A percentile compares a stretch with the other conserved stretches of the same genome.
Conservation (phyloP, 2,329 filamentous ascomycete species). For the Xylaria multiplex region DNA sequence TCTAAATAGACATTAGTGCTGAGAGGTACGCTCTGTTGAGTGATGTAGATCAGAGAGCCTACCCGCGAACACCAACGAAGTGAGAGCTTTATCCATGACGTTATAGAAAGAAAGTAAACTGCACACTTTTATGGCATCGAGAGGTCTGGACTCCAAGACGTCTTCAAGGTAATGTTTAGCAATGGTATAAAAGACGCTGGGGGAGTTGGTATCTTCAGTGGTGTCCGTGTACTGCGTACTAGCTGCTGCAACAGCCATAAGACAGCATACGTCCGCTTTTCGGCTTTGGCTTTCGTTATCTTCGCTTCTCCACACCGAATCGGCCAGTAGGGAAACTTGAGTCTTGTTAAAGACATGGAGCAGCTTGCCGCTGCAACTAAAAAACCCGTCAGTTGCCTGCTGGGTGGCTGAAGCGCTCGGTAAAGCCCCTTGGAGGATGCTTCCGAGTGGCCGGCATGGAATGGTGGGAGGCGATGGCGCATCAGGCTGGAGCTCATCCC, state of each 20-base stretch:
- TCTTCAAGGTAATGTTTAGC: constrained; percentile 2
- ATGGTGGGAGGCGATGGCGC: neutral
- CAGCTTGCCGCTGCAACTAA: constrained; percentile 8
- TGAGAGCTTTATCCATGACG: neutral
- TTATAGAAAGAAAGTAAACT: constrained; percentile 10
- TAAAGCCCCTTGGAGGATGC: neutral
- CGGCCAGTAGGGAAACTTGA: constrained; percentile 3
- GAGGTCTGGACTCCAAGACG: constrained; percentile 1
- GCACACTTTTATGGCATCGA: constrained; percentile 13
- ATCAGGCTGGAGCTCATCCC: neutral
- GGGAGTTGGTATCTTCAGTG: neutral
- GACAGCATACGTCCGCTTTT: constrained; percentile 8
- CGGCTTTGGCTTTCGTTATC: neutral
- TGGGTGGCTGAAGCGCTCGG: constrained; percentile 5
- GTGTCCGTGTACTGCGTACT: neutral
- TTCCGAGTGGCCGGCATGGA: neutral
- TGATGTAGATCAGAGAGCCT: neutral
- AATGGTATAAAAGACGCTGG: neutral
- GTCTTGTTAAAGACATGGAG: constrained; percentile 3
- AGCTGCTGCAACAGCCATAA: constrained; percentile 9
- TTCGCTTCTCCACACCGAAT: neutral
- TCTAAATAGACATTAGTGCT: neutral
- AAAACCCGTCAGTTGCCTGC: constrained; percentile 1
- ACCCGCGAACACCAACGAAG: constrained; percentile 1
- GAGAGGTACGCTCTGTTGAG: neutral